A percentile compares a stretch with the other conserved stretches of the same genome.
Conservation (phyloP, 441 rosid genomes). For the Biscutella auriculata region DNA sequence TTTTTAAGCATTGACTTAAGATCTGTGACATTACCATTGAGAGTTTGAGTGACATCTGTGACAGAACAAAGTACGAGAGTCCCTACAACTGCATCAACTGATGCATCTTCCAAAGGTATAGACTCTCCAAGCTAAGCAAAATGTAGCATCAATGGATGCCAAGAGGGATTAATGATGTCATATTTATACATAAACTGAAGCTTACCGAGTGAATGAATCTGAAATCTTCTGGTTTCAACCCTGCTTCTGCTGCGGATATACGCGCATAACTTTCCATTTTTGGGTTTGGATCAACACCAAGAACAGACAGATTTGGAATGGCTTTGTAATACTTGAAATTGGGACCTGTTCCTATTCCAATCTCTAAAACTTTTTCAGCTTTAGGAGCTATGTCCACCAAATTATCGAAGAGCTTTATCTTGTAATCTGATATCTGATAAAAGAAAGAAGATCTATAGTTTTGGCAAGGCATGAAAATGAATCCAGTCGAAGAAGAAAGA, state of each 20-base stretch:
- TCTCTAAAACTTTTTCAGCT: slow-evolving; percentile 58
- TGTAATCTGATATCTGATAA: slow-evolving; percentile 52
- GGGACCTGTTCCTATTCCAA: slow-evolving; percentile 86
- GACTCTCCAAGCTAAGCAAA: slow-evolving; percentile 62
- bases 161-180: background rate
- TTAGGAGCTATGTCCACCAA: slow-evolving; percentile 60
- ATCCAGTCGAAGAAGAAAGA: background rate
- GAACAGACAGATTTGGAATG: slow-evolving; percentile 37
- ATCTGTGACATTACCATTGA: slow-evolving; percentile 52
- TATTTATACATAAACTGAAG: background rate
- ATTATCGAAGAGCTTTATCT: slow-evolving; percentile 41
- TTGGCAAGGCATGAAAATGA: background rate
- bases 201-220: slow-evolving; percentile 54
- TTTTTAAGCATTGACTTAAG: background rate
- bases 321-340: slow-evolving; percentile 60
- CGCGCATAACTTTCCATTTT: slow-evolving; percentile 67
- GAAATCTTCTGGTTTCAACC: slow-evolving; percentile 42
- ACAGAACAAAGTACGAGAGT: slow-evolving; percentile 87
- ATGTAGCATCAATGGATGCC: background rate
- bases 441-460: too few relatives aligned
- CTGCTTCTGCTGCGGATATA: slow-evolving; percentile 58
- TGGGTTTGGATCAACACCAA: slow-evolving; percentile 67
- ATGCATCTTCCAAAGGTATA: slow-evolving; percentile 61
- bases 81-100: slow-evolving; percentile 84
- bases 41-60: slow-evolving; percentile 42